Percentiles rank a stretch among this genome's conserved stretches.
These are phyloP conservation scores for Breviolum minutum DNA, from an alignment of 73 alveolate genomes.

Conservation along the genomic window DNA sequence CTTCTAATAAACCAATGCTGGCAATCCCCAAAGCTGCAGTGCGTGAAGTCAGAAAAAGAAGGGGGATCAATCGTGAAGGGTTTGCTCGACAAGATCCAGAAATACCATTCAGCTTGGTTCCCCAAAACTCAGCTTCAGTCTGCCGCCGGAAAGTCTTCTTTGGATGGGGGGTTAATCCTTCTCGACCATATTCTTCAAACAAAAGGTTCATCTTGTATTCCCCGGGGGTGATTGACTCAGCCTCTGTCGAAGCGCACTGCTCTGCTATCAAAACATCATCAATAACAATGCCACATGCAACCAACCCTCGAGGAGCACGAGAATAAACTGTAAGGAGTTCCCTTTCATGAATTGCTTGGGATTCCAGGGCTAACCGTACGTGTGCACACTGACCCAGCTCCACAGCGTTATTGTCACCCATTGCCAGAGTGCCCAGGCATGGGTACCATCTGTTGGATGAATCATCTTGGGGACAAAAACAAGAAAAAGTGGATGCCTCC, in stretches of 20 bases:
- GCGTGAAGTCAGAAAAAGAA: background rate
- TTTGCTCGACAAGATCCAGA: background rate
- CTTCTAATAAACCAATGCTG: background rate
- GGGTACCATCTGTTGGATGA: background rate
- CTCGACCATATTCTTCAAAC: no score
- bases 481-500: no score
- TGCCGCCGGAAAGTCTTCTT: no score
- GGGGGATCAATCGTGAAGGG: background rate
- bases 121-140: background rate
- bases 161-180: no score
- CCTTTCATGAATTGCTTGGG: no score
- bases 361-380: background rate
- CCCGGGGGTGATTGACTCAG: no score
- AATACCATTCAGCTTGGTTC: background rate
- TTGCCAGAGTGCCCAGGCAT: background rate
- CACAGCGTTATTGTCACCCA: slow-evolving; percentile 16
- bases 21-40: background rate
- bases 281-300: no score
- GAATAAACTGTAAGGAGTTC: no score
- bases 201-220: no score
- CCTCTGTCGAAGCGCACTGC: no score
- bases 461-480: background rate
- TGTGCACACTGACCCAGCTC: background rate
- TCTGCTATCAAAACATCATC: no score
- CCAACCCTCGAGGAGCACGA: no score